phyloP scores from a whole-genome alignment of 2,329 filamentous ascomycete species.

The Hirsutella minnesotensis region DNA sequence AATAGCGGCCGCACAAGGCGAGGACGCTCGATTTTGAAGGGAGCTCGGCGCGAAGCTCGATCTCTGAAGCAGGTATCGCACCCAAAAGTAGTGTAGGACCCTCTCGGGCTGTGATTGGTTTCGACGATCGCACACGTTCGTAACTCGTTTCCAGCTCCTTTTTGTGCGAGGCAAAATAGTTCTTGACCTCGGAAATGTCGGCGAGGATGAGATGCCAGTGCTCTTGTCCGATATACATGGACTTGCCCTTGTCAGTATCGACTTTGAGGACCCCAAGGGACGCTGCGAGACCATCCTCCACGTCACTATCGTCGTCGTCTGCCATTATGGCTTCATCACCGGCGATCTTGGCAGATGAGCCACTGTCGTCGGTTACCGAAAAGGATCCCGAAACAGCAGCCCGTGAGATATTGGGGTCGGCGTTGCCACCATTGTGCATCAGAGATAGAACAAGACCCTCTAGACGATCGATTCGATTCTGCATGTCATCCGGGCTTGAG shows the following conservation, averaged over 20 bases:
- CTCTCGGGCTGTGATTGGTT: constrained; percentile 44
- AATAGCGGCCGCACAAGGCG: constrained; percentile 76
- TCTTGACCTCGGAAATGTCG: constrained; percentile 87
- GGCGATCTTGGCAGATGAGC: constrained; percentile 36
- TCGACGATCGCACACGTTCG: constrained; percentile 60
- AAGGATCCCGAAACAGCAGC: constrained; percentile 22
- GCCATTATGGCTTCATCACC: constrained; percentile 44
- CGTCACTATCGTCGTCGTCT: constrained; percentile 50
- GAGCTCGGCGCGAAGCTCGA: constrained; percentile 67
- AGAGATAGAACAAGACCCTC: constrained; percentile 85
- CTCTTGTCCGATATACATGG: constrained; percentile 70
- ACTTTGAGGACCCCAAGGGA: constrained; percentile 77
- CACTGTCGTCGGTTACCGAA: constrained; percentile 29
- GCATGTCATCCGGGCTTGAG: constrained; percentile 82
- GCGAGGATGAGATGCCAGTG: constrained; percentile 73
- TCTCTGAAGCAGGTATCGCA: constrained; percentile 56
- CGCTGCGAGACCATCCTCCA: constrained; percentile 55
- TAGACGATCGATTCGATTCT: constrained; percentile 90
- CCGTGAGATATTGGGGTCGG: constrained; percentile 26
- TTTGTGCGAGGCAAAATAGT: constrained; percentile 76
- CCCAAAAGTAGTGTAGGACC: constrained; percentile 73
- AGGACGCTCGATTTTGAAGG: constrained; percentile 76
- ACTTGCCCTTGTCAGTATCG: constrained; percentile 63
- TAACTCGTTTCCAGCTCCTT: constrained; percentile 79
- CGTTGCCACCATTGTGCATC: constrained; percentile 70